These are phyloP conservation scores for Suillus weaverae DNA, from an alignment of 768 basidiomycete species.

Conservation along the genomic window DNA sequence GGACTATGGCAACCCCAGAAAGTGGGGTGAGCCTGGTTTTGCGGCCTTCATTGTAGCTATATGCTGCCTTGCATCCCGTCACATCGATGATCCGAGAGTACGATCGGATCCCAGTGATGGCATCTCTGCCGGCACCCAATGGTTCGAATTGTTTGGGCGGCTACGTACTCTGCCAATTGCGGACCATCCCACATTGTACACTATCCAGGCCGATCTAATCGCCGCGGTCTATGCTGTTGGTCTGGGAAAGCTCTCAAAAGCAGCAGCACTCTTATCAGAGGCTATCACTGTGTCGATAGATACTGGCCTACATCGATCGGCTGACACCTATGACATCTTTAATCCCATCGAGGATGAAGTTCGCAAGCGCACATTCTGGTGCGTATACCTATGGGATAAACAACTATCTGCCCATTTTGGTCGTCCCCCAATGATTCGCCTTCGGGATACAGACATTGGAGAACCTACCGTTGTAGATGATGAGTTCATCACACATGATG, in stretches of 20 bases:
- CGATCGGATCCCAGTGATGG: slow-evolving; percentile 80
- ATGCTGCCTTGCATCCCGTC: slow-evolving; percentile 88
- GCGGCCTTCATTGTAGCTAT: slow-evolving; percentile 92
- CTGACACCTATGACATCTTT: slow-evolving; percentile 84
- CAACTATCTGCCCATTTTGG: slow-evolving; percentile 89
- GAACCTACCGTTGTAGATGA: slow-evolving; percentile 87
- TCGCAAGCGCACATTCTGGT: slow-evolving; percentile 95
- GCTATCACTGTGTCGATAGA: slow-evolving; percentile 87
- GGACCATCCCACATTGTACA: slow-evolving; percentile 88
- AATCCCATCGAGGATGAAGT: slow-evolving; percentile 89
- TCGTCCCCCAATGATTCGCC: slow-evolving; percentile 79
- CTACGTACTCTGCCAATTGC: slow-evolving; percentile 87
- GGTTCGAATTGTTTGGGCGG: slow-evolving; percentile 87
- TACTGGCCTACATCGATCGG: slow-evolving; percentile 84
- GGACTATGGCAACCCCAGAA: slow-evolving; percentile 93
- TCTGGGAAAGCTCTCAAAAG: slow-evolving; percentile 83
- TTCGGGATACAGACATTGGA: slow-evolving; percentile 89
- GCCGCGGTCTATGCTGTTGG: slow-evolving; percentile 95
- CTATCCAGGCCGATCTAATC: slow-evolving; percentile 86
- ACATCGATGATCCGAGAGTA: slow-evolving; percentile 90
- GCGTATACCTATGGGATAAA: slow-evolving; percentile 96
- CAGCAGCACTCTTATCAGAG: slow-evolving; percentile 83
- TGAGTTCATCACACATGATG: slow-evolving; percentile 81
- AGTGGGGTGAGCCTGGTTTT: slow-evolving; percentile 96
- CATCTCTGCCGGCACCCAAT: slow-evolving; percentile 86